A percentile compares a stretch with the other conserved stretches of the same genome.
Conservation (phyloP, 2,329 filamentous ascomycete genomes). For the Monosporascus sp. region DNA sequence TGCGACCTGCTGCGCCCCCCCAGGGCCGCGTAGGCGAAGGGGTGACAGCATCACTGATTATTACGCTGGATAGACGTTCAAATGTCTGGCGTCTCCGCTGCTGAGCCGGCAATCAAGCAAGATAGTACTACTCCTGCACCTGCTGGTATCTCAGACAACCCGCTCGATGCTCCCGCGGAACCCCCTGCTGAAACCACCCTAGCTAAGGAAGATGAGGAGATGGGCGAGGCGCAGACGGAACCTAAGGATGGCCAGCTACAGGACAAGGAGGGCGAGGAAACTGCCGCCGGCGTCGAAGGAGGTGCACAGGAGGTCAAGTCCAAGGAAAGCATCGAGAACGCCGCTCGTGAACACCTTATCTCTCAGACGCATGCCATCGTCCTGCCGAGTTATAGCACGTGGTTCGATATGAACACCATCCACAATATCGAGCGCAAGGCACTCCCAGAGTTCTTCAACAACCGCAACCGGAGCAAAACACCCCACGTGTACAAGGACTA, state of each 20-base stretch:
- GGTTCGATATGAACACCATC: conserved; percentile 97
- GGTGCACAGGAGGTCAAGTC: conserved; percentile 57
- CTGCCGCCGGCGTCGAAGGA: conserved; percentile 38
- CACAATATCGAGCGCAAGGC: conserved; percentile 91
- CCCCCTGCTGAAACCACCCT: conserved; percentile 57
- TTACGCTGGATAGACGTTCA: conserved; percentile 48
- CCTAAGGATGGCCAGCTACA: conserved; percentile 40
- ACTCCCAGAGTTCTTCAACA: conserved; percentile 97
- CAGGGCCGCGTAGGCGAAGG: conserved; percentile 1
- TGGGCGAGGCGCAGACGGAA: conserved; percentile 61
- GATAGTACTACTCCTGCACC: conserved; percentile 56
- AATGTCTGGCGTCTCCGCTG: conserved; percentile 49
- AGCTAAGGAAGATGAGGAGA: conserved; percentile 69
- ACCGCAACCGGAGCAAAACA: conserved; percentile 95
- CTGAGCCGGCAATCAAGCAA: conserved; percentile 51
- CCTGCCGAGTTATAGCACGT: conserved; percentile 93
- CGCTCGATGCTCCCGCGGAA: conserved; percentile 63
- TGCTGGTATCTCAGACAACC: conserved; percentile 51
- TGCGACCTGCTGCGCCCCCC: not conserved
- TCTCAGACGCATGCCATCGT: conserved; percentile 94
- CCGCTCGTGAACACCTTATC: conserved; percentile 86
- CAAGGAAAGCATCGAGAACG: conserved; percentile 76
- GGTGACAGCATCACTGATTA: conserved; percentile 3
- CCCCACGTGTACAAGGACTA: conserved; percentile 98
- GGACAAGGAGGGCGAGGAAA: conserved; percentile 38